These are phyloP conservation scores for Pseudoperonospora humuli DNA, from an alignment of 352 stramenopile species.

Conservation along the genomic window DNA sequence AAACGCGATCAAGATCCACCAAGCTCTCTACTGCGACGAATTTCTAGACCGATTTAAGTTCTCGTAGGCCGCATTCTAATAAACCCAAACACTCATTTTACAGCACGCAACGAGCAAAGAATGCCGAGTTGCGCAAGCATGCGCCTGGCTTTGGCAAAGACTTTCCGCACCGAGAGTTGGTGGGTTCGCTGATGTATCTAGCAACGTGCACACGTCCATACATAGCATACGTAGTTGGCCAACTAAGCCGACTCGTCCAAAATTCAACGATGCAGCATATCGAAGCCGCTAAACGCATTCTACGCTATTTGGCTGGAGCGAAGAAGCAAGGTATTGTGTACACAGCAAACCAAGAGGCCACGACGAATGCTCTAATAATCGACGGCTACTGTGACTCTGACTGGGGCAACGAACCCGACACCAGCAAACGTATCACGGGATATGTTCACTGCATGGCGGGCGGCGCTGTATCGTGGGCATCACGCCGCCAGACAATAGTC, in stretches of 20 bases:
- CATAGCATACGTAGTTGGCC: constrained; percentile 14
- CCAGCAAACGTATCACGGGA: constrained; percentile 5
- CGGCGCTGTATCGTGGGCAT: constrained; percentile 6
- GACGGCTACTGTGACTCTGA: constrained; percentile 9
- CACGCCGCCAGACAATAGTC: constrained; percentile 11
- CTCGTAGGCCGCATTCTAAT: not conserved
- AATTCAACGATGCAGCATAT: constrained; percentile 7
- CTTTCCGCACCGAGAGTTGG: constrained; percentile 8
- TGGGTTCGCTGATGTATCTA: constrained; percentile 25
- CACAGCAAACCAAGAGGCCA: not conserved
- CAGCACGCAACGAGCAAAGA: not conserved
- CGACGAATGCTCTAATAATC: not conserved
- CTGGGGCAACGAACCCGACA: constrained; percentile 7
- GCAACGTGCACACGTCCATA: constrained; percentile 18
- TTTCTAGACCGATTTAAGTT: not conserved
- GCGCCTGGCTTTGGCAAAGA: not conserved
- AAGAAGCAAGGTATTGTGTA: not conserved
- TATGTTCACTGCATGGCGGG: constrained; percentile 4
- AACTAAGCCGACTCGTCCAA: constrained; percentile 21
- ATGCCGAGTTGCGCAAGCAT: not conserved
- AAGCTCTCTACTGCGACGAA: constrained; percentile 4
- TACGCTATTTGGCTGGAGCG: not conserved
- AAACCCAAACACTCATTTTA: not conserved
- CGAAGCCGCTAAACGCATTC: not conserved
- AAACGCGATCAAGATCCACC: constrained; percentile 6